Base-by-base conservation (phyloP, 2,329 filamentous ascomycete species). In the Penicillium corylophilum region DNA sequence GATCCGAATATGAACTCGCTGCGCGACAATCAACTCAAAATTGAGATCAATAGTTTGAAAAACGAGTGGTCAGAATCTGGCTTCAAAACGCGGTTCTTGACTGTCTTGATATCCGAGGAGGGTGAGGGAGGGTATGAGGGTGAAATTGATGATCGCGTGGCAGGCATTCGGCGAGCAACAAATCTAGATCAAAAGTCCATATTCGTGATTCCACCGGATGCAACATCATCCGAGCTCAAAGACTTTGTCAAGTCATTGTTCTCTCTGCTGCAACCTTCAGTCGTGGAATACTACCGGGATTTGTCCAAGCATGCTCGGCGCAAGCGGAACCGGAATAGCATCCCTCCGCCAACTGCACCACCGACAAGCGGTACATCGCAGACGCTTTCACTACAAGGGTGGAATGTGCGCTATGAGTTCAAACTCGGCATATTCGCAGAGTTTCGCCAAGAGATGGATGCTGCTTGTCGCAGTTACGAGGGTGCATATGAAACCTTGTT, bases 351-450 rank as follows among this genome's bases (percentile, higher is more conserved):
- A 3, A 93, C 90, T 6, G 81, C 90, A 28, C 89, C 91, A 4
- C 90, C 90, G 1, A 93, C 89, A 0, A 85, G 82, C 18, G 90
- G 89, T 24, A 95, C 90, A 1, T 95, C 91, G 1, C 89, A 94
- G 64, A 90, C 88, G 0, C 74, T 96, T n/a, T 89, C 91, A 1
- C 77, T 87, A 9, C 85, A 90, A 38, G 92, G 90, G 3, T 99
- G 93, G 94, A 91, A 90, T 64, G 87, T 95, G 47, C 86, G 93
- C 15, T 96, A 96, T 71, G 93, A 99, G 65, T 91, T 95, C 75
- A 99, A 99, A 69, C 81, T 92, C 16, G 93, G 87, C 6, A 79
- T 96, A 0, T 89, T 97, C 66, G 90, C 92, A 24, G 93, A 97
- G 66, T 96, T 95, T 60, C 84, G 94, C 8, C 89, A 95, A 66